Evolutionary conservation across 257 asterid genomes (phyloP), one percentile per base, ranked within the genome.

Genomic region (Solanum medicagineum): DNA sequence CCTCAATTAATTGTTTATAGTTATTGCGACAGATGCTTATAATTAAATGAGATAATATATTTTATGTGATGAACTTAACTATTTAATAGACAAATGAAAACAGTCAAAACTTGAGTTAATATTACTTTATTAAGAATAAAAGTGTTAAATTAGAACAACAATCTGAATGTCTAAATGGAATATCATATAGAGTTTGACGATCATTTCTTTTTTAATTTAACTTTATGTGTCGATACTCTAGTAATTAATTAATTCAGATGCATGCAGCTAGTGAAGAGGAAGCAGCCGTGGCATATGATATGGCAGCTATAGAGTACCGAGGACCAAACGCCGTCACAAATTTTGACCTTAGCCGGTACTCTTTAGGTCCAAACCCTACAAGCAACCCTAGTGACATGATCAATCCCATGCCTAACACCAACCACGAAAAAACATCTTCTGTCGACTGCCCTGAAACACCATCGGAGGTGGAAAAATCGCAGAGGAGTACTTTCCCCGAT

Each of bases 271-370:
- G 92, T 13, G 93, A 92, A 84, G 95, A 92, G 84, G 95, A 92
- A 87, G 95, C 95, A 36, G 94, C 95, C 20, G 89, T 89, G n/a
- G 95, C 95, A 26, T 92, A 92, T 71, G 95, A 92, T 32, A 92
- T 86, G 24, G 94, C 95, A 85, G 95, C 95, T 12, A 91, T 92
- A 62, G 94, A 92, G 71, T 88, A 92, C 88, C 85, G 95, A 79
- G 94, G 95, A 49, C 85, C 87, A 40, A 90, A 91, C 7, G 95
- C 95, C 1, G 91, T 92, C 56, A 92, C 95, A 69, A 92, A 92
- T 80, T 92, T 92, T 53, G 95, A 91, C 86, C 81, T 92, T 69
- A 92, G 94, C 84, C 88, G 87, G 55, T 92, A 92, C 73, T 90
- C 88, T 93, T 85, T 87, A 85, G 90, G 87, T 89, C 92, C 94